Evolutionary conservation across 1,284 basidiomycete species (phyloP).

Genomic region (Ganoderma lucidum): DNA sequence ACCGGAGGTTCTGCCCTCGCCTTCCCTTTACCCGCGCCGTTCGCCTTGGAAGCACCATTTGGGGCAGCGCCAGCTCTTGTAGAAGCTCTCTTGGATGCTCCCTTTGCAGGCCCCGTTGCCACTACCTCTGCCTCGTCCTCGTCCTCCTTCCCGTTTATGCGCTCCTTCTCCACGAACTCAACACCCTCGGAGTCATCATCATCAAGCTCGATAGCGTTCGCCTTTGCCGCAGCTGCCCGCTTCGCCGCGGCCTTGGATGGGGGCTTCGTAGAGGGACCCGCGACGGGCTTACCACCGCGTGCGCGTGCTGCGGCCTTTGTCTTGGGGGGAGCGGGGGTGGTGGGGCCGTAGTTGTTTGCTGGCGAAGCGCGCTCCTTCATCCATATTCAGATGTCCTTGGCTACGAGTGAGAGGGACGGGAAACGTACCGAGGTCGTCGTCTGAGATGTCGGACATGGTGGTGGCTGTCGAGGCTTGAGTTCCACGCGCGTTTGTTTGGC

Average conservation of each 20-base stretch:
- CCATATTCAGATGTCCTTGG: slow-evolving; percentile 35
- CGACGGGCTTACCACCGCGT: slow-evolving; percentile 28
- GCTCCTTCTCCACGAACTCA: slow-evolving; percentile 31
- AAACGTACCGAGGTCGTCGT: slow-evolving; percentile 36
- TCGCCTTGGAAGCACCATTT: slow-evolving; percentile 31
- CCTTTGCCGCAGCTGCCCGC: slow-evolving; percentile 13
- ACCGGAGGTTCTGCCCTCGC: slow-evolving; percentile 29
- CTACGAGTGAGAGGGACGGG: not conserved
- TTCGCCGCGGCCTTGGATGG: slow-evolving; percentile 13
- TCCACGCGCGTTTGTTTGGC: slow-evolving; percentile 29
- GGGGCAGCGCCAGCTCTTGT: slow-evolving; percentile 19
- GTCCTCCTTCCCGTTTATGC: slow-evolving; percentile 16
- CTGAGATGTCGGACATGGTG: slow-evolving; percentile 34
- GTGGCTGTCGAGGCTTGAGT: slow-evolving; percentile 12
- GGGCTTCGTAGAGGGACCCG: slow-evolving; percentile 37
- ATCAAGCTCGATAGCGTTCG: slow-evolving; percentile 21
- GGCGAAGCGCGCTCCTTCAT: slow-evolving; percentile 20
- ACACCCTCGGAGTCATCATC: slow-evolving; percentile 28
- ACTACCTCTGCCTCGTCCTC: slow-evolving; percentile 30
- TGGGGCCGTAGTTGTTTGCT: slow-evolving; percentile 36
- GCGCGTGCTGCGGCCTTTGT: slow-evolving; percentile 25
- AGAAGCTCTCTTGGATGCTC: slow-evolving; percentile 25
- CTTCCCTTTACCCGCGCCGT: slow-evolving; percentile 39
- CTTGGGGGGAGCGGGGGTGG: slow-evolving; percentile 39
- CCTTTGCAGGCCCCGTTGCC: slow-evolving; percentile 25